These are phyloP conservation scores for Aechmea fasciata DNA, from an alignment of 176 grass and related monocot species.

Conservation along the genomic window DNA sequence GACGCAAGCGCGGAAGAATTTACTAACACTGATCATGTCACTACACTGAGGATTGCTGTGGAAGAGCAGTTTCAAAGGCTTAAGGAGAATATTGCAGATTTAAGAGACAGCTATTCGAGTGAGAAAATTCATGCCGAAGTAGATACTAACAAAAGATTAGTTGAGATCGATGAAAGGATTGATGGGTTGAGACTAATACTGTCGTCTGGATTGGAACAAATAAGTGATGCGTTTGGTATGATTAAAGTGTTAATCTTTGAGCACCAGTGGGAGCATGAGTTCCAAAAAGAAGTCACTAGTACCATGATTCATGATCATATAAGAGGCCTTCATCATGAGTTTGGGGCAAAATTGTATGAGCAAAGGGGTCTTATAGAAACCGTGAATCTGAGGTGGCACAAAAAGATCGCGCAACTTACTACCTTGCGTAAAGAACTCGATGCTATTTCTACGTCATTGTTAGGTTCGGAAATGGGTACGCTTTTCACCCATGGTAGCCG, in stretches of 20 bases:
- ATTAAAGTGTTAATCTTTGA: constrained; percentile 22
- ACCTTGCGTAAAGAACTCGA: constrained; percentile 37
- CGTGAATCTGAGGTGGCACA: constrained; percentile 19
- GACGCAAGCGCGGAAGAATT: constrained; percentile 18
- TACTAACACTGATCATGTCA: constrained; percentile 12
- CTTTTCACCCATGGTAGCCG: constrained; percentile 17
- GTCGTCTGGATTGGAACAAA: constrained; percentile 31
- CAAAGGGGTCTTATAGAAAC: constrained; percentile 27
- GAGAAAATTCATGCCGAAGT: background rate
- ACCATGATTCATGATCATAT: constrained; percentile 46
- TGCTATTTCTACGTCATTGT: constrained; percentile 15
- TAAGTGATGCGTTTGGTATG: constrained; percentile 20
- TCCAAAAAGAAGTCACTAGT: constrained; percentile 39
- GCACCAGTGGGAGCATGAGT: constrained; percentile 50
- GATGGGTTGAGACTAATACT: constrained; percentile 24
- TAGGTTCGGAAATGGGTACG: constrained; percentile 16
- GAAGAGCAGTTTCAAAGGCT: constrained; percentile 31
- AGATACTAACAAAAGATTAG: background rate
- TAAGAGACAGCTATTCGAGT: background rate
- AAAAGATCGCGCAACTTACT: constrained; percentile 30
- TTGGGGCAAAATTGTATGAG: constrained; percentile 49
- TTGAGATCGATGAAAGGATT: constrained; percentile 25
- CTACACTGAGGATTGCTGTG: constrained; percentile 20
- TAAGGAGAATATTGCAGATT: constrained; percentile 16
- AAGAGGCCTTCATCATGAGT: constrained; percentile 23